Evolutionary conservation across 257 asterid genomes (phyloP).

Genomic region (Nicotiana paniculata): DNA sequence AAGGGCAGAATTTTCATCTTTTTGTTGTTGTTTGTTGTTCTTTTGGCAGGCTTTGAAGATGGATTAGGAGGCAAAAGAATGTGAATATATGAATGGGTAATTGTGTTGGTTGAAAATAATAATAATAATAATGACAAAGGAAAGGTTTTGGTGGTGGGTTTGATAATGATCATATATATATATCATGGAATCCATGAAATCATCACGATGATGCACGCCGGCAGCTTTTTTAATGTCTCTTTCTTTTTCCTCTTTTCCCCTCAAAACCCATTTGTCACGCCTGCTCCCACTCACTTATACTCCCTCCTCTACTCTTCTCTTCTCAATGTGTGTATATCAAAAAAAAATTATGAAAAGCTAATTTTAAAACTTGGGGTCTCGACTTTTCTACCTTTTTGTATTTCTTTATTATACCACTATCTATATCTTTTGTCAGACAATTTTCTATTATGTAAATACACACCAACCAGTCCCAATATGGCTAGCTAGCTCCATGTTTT

Average conservation of each 20-base stretch:
- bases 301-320: neutral
- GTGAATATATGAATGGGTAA: slow-evolving; percentile 16
- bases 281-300: slow-evolving; percentile 39
- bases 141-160: slow-evolving; percentile 29
- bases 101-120: neutral
- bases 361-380: neutral
- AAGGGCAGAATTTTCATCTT: slow-evolving; percentile 7
- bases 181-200: neutral
- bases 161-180: slow-evolving; percentile 27
- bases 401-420: slow-evolving; percentile 11
- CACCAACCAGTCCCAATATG: slow-evolving; percentile 15
- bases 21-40: neutral
- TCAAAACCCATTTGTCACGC: slow-evolving; percentile 49
- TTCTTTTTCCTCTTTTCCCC: slow-evolving; percentile 12
- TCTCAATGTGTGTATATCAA: neutral
- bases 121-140: neutral
- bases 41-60: slow-evolving; percentile 49
- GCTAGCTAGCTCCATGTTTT: slow-evolving; percentile 24
- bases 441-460: slow-evolving; percentile 6
- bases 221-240: slow-evolving; percentile 58
- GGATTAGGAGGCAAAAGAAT: slow-evolving; percentile 55
- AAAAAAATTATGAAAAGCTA: slow-evolving; percentile 16
- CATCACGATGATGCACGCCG: slow-evolving; percentile 51
- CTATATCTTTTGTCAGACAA: slow-evolving; percentile 36
- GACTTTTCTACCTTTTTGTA: slow-evolving; percentile 6